phyloP scores from a whole-genome alignment of 306 rosid genomes.

The Macrotyloma uniflorum region DNA sequence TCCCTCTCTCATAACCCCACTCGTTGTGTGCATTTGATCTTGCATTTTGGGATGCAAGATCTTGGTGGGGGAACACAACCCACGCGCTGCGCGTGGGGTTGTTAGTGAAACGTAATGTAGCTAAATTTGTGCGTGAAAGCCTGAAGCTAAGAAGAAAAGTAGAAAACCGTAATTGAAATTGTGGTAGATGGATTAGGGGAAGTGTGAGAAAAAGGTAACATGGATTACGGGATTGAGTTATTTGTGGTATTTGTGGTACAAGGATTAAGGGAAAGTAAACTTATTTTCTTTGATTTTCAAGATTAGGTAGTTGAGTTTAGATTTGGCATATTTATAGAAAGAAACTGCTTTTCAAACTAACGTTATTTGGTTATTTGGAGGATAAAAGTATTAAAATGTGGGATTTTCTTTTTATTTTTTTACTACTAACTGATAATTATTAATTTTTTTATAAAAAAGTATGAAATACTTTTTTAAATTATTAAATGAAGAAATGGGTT shows the following conservation, averaged over 20 bases:
- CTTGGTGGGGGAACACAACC: not conserved
- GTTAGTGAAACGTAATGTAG: not conserved
- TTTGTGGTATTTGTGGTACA: not conserved
- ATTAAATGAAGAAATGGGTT: no score
- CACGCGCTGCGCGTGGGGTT: no score
- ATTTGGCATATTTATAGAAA: not conserved
- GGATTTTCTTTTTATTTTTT: no score
- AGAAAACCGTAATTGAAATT: not conserved
- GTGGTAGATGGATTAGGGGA: no score
- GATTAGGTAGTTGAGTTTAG: not conserved
- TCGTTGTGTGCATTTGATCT: not conserved
- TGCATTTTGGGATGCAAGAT: not conserved
- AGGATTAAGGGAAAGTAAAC: not conserved
- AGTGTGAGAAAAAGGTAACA: conserved; percentile 10
- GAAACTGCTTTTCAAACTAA: no score
- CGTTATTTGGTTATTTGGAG: not conserved
- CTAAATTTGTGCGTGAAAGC: not conserved
- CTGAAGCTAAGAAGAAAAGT: not conserved
- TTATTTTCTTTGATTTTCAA: not conserved
- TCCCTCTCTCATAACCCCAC: not conserved
- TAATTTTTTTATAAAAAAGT: no score
- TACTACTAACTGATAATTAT: no score
- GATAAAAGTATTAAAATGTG: not conserved
- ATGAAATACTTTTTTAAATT: no score
- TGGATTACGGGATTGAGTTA: not conserved